Base-by-base conservation (phyloP, 2,329 filamentous ascomycete species). In the Cordyceps cateniannulata region DNA sequence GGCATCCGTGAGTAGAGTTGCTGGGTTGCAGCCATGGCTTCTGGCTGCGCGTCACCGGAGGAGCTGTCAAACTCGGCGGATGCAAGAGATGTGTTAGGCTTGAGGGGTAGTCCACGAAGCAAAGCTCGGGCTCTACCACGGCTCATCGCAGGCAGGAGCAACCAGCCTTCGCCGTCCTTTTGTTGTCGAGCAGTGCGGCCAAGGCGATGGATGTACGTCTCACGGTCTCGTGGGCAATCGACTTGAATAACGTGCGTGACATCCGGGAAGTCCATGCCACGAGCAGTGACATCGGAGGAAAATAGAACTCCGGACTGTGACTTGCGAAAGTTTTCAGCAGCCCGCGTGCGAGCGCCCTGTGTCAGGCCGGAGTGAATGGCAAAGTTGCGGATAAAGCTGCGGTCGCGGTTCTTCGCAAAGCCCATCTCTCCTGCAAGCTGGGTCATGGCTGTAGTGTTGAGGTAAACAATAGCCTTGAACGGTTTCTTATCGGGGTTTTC, bases 391-490 rank as follows among this genome's bases (percentile, higher is more conserved):
- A 66, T 51, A 45, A 62, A 65, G 59, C 75, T 64, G 14, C 84
- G 67, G 24, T 77, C 76, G 61, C 77, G 74, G 57, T 69, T 62
- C 32, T 70, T 66, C 22, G 67, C 67, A 24, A 73, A 65, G 54
- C 78, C 77, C 24, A 88, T 75, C 18, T 81, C 77, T 22, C 81
- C 76, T 24, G 85, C 85, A 52, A 92, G 77, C 61, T 86, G 80
- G 49, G 92, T 90, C 64, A 89, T 81, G 25, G 84, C 83, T 1
- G 89, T 96, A 24, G 89, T 91, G 68, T 90, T 90, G 72, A 93
- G 88, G 77, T 96, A 99, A 47, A 96, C 79, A 63, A 99, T 96
- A n/a, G 91, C 91, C 81, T 99, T 99, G 83, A 98, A 97, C 0
- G 91, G 90, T 18, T 73, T 73, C 3, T 63, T 68, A 4, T 72